These are phyloP conservation scores for Cordyceps farinosa DNA, from an alignment of 2,329 filamentous ascomycete species.

Conservation along the genomic window DNA sequence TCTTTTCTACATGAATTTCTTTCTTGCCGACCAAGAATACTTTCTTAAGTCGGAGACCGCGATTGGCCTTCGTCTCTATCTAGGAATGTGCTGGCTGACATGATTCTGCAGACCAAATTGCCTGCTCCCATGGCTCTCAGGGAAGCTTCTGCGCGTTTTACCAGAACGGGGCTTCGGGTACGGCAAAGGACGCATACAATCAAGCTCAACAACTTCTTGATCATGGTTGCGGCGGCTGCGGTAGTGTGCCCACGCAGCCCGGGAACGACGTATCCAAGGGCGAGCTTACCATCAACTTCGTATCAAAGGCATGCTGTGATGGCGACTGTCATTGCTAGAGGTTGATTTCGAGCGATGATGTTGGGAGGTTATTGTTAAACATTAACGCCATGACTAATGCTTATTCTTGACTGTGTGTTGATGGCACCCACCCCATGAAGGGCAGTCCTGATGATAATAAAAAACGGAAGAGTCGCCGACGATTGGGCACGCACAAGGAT, in stretches of 20 bases:
- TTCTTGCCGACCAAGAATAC: not conserved
- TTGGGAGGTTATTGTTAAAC: too few species aligned
- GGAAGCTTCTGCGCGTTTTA: conserved; percentile 17
- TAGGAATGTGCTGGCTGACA: not conserved
- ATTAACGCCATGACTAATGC: too few species aligned
- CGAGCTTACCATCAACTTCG: conserved; percentile 17
- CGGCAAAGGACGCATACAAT: conserved; percentile 13
- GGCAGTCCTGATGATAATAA: too few species aligned
- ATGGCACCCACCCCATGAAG: too few species aligned
- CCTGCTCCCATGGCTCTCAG: conserved; percentile 18
- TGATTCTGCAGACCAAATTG: conserved; percentile 13
- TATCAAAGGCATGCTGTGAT: conserved; percentile 12
- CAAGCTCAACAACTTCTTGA: conserved; percentile 17
- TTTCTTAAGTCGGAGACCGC: not conserved
- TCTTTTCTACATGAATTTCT: too few species aligned
- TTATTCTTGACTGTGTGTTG: too few species aligned
- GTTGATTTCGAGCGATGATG: not conserved
- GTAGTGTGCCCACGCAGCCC: conserved; percentile 14
- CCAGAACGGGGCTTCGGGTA: conserved; percentile 15
- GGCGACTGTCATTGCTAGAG: conserved; percentile 16
- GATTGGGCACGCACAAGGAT: too few species aligned
- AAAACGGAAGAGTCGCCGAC: too few species aligned
- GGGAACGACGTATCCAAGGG: conserved; percentile 19
- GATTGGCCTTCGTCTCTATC: not conserved
- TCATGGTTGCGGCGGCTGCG: conserved; percentile 15